Conservation (phyloP, 2,329 filamentous ascomycete species). For the Boeremia exigua region DNA sequence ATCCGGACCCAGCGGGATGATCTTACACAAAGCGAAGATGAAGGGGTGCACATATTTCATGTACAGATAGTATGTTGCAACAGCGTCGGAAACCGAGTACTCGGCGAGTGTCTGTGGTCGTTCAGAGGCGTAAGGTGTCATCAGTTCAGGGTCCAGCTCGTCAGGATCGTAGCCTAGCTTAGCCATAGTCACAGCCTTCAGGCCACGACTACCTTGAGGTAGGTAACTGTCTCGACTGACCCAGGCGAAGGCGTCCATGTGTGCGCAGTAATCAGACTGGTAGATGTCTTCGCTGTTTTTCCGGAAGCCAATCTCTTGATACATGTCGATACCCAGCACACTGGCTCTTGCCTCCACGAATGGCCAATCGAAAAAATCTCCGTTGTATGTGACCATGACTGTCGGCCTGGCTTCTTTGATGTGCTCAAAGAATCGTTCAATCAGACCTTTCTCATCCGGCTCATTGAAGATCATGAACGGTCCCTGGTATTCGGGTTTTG, state of each 20-base stretch:
- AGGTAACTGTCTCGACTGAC: constrained; percentile 98
- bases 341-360: constrained; percentile 94
- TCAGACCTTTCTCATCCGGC: constrained; percentile 82
- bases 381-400: constrained; percentile 99
- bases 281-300: constrained; percentile 97
- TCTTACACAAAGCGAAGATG: constrained; percentile 97
- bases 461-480: constrained; percentile 99
- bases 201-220: constrained; percentile 92
- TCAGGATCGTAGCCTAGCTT: constrained; percentile 99
- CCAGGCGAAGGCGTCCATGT: constrained; percentile 99
- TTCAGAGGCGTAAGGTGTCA: constrained; percentile 88
- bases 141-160: constrained; percentile 94
- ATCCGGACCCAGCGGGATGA: constrained; percentile 89
- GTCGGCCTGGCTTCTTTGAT: constrained; percentile 94
- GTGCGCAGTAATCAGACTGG: constrained; percentile 92
- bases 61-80: constrained; percentile 98
- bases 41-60: constrained; percentile 99
- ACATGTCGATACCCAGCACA: constrained; percentile 98
- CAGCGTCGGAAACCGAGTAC: constrained; percentile 98
- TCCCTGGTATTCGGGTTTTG: constrained; percentile 92
- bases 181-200: constrained; percentile 96
- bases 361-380: constrained; percentile 99
- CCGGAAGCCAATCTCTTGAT: constrained; percentile 94
- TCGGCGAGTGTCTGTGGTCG: constrained; percentile 93
- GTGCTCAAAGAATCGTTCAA: constrained; percentile 94